These are phyloP conservation scores for Phoma sp. DNA, from an alignment of 2,329 filamentous ascomycete species.

Conservation along the genomic window DNA sequence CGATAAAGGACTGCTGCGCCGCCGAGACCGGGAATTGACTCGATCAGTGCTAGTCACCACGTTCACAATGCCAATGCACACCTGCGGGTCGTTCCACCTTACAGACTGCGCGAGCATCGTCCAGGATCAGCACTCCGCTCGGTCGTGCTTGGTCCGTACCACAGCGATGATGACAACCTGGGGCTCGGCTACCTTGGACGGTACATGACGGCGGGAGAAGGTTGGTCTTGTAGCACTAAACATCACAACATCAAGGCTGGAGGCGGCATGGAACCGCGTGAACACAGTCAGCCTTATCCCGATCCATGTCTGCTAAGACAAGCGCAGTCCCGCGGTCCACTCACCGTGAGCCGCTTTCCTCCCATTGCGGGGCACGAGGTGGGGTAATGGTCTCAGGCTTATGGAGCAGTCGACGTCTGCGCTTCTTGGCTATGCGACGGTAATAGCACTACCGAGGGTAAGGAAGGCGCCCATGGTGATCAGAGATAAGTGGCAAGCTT, in stretches of 20 bases:
- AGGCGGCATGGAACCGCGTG: not conserved
- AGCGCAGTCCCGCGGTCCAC: not conserved
- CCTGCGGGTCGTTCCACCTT: conserved; percentile 12
- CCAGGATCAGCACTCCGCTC: not conserved
- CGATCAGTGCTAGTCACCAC: conserved; percentile 9
- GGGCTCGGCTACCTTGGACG: not conserved
- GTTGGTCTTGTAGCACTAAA: not conserved
- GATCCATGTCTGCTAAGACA: not conserved
- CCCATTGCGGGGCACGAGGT: conserved; percentile 18
- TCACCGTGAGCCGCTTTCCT: conserved; percentile 1
- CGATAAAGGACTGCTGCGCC: conserved; percentile 1
- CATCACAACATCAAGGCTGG: not conserved
- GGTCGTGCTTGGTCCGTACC: not conserved
- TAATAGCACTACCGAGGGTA: conserved; percentile 13
- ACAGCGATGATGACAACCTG: not conserved
- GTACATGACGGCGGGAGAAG: not conserved
- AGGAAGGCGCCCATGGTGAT: not conserved
- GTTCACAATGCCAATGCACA: not conserved
- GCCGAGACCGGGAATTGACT: conserved; percentile 3
- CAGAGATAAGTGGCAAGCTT: not conserved
- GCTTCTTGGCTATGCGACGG: not conserved
- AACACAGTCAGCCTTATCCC: not conserved
- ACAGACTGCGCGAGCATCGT: not conserved
- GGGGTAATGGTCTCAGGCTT: conserved; percentile 16
- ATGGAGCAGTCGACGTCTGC: not conserved